Evolutionary conservation across 2,329 filamentous ascomycete species (phyloP).

Genomic region (Dryadomyces sulphureus): DNA sequence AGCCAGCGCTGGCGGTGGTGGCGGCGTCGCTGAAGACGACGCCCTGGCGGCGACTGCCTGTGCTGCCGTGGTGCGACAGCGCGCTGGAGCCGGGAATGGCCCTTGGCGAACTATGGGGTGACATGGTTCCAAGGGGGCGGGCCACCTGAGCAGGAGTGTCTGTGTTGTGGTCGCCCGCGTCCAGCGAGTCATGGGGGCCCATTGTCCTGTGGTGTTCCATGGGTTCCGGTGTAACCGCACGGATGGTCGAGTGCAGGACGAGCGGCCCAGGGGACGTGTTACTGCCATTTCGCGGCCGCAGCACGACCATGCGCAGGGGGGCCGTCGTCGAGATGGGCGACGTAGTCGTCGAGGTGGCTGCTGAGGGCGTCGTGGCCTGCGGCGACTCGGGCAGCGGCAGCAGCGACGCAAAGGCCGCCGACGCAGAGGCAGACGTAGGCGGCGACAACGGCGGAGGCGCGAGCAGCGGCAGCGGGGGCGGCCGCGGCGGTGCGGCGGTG

Average conservation of each 20-base stretch:
- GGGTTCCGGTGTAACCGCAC: slow-evolving; percentile 52
- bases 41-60: slow-evolving; percentile 32
- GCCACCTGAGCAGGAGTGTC: slow-evolving; percentile 10
- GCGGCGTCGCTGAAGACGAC: slow-evolving; percentile 45
- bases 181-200: slow-evolving; percentile 13
- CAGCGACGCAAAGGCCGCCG: slow-evolving; percentile 5
- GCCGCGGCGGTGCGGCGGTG: slow-evolving; percentile 4
- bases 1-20: slow-evolving; percentile 34
- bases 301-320: slow-evolving; percentile 8
- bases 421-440: slow-evolving; percentile 9
- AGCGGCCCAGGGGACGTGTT: not conserved
- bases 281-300: not conserved
- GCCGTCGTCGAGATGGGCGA: slow-evolving; percentile 6
- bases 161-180: slow-evolving; percentile 8
- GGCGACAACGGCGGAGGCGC: slow-evolving; percentile 7
- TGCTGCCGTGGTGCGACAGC: slow-evolving; percentile 13
- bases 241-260: slow-evolving; percentile 29
- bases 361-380: no score
- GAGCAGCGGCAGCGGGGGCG: not conserved
- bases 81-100: slow-evolving; percentile 28
- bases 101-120: slow-evolving; percentile 31
- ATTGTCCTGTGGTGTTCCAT: slow-evolving; percentile 16
- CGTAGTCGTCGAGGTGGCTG: slow-evolving; percentile 9
- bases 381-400: slow-evolving; percentile 15
- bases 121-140: slow-evolving; percentile 20